These are phyloP conservation scores for Sugiyamaella valdiviana DNA, from an alignment of 805 yeast species.

Conservation along the genomic window DNA sequence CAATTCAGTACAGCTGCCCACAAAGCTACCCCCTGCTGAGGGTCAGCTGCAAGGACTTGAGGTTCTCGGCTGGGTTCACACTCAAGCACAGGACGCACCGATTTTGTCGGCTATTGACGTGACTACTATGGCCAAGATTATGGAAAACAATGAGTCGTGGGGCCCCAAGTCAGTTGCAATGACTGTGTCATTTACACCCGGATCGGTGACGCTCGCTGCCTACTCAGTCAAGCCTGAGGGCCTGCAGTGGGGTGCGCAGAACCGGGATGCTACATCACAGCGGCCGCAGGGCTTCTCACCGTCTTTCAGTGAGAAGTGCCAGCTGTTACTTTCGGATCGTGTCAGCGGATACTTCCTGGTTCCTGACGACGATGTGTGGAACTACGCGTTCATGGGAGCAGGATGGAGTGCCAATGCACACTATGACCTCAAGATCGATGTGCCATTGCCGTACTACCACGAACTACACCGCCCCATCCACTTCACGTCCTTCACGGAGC, in stretches of 20 bases:
- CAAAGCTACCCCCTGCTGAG: constrained; percentile 27
- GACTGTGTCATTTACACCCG: constrained; percentile 69
- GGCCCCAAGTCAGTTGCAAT: constrained; percentile 46
- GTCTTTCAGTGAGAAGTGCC: constrained; percentile 54
- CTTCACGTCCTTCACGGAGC: constrained; percentile 64
- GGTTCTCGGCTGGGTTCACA: constrained; percentile 91
- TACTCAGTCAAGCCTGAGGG: constrained; percentile 60
- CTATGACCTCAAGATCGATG: constrained; percentile 63
- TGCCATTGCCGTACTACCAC: constrained; percentile 77
- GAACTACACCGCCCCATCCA: constrained; percentile 86
- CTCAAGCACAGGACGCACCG: constrained; percentile 62
- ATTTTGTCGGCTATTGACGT: constrained; percentile 67
- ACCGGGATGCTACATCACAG: constrained; percentile 48
- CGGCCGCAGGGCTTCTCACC: constrained; percentile 65
- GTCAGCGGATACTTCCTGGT: constrained; percentile 78
- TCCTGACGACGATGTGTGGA: constrained; percentile 85
- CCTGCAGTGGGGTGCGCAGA: constrained; percentile 65
- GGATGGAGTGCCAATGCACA: constrained; percentile 62
- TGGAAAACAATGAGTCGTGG: constrained; percentile 35
- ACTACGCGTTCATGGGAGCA: constrained; percentile 81
- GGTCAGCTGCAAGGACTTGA: constrained; percentile 52
- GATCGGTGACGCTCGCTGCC: constrained; percentile 73
- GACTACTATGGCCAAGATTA: constrained; percentile 46
- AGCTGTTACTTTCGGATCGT: constrained; percentile 65
- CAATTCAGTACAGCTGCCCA: constrained; percentile 58